Conservation (phyloP, 2,329 filamentous ascomycete species). For the Escovopsis sp. region DNA sequence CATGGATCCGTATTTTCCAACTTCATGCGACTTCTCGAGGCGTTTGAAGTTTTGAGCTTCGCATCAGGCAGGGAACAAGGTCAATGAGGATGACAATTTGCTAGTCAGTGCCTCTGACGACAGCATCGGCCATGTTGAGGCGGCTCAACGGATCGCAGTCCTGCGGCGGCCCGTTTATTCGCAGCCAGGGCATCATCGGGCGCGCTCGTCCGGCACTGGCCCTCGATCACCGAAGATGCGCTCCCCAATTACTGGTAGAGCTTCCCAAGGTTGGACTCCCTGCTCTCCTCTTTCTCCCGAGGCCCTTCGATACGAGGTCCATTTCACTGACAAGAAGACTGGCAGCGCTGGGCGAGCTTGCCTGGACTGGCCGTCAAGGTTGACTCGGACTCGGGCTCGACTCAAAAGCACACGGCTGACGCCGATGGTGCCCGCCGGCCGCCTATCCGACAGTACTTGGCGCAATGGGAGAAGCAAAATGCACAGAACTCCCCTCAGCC, state of each 20-base stretch:
- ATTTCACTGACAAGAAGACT: neutral
- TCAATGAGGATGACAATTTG: too few relatives aligned
- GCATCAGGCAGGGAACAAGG: too few relatives aligned
- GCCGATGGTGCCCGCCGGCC: conserved; percentile 1
- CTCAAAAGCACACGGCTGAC: too few relatives aligned
- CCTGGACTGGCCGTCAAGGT: neutral
- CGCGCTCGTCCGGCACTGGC: neutral
- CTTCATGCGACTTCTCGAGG: too few relatives aligned
- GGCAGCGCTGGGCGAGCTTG: conserved; percentile 8
- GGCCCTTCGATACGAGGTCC: too few relatives aligned
- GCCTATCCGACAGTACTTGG: conserved; percentile 26
- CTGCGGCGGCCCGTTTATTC: conserved; percentile 18
- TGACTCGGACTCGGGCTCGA: neutral
- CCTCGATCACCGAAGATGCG: neutral
- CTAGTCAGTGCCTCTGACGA: too few relatives aligned
- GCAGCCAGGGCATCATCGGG: neutral
- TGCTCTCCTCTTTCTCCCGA: too few relatives aligned
- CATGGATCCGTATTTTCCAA: too few relatives aligned
- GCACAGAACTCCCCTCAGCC: conserved; percentile 9
- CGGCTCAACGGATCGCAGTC: conserved; percentile 15
- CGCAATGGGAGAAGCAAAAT: conserved; percentile 25
- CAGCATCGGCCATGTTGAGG: conserved; percentile 14
- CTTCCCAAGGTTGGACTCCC: conserved; percentile 2
- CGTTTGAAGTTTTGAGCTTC: too few relatives aligned
- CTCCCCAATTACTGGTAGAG: neutral